Conservation (phyloP, 257 asterid species). For the Solanum piurae region DNA sequence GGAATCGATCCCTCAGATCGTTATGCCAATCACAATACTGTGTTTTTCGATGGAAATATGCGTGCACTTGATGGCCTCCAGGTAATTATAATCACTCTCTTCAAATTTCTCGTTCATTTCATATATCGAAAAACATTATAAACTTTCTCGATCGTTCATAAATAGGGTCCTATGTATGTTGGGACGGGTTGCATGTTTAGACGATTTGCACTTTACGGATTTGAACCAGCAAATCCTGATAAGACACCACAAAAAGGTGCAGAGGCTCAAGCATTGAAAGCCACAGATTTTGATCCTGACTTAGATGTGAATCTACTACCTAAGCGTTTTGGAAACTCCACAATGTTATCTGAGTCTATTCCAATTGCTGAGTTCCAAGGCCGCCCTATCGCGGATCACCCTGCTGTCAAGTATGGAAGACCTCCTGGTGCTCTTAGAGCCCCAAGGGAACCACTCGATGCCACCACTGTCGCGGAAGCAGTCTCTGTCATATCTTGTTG, state of each 20-base stretch:
- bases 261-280: conserved; percentile 12
- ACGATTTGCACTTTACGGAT: conserved; percentile 31
- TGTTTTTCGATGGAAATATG: conserved; percentile 35
- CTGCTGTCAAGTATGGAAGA: conserved; percentile 39
- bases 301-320: conserved; percentile 28
- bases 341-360: conserved; percentile 26
- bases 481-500: conserved; percentile 35
- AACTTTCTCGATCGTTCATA: neutral
- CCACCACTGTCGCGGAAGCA: conserved; percentile 36
- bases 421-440: conserved; percentile 27
- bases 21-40: conserved; percentile 33
- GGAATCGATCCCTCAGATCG: conserved; percentile 41
- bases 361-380: conserved; percentile 37
- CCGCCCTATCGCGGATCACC: conserved; percentile 42
- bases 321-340: conserved; percentile 32
- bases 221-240: conserved; percentile 17
- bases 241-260: conserved; percentile 4
- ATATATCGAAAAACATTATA: neutral
- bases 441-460: conserved; percentile 29
- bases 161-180: conserved; percentile 32
- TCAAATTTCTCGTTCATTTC: neutral
- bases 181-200: conserved; percentile 34
- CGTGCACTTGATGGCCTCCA: conserved; percentile 37
- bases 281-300: conserved; percentile 24
- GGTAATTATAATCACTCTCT: neutral